A percentile compares a stretch with the other conserved stretches of the same genome.
These are phyloP conservation scores for Xylaria polymorpha DNA, from an alignment of 2,329 filamentous ascomycete species.

Conservation along the genomic window DNA sequence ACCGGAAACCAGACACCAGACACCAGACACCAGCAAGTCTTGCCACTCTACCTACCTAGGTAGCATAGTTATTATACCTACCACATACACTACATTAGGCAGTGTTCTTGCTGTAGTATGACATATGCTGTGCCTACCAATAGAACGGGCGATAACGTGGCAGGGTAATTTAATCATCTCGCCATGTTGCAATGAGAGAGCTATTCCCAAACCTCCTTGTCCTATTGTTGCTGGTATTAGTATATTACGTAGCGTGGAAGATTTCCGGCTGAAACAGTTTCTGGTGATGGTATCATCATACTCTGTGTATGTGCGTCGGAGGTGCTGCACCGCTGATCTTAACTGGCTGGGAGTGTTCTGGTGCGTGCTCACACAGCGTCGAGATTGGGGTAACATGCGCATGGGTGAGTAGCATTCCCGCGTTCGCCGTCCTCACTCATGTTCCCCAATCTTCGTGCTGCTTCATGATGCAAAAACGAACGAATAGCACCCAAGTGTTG, in stretches of 20 bases:
- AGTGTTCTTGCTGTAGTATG: background rate
- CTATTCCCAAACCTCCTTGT: constrained; percentile 8
- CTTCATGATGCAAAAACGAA: constrained; percentile 26
- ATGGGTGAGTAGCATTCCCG: constrained; percentile 32
- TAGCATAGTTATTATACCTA: background rate
- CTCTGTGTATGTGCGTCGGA: constrained; percentile 19
- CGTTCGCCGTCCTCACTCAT: constrained; percentile 26
- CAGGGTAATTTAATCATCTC: constrained; percentile 2
- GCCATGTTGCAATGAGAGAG: constrained; percentile 16
- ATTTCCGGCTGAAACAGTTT: constrained; percentile 37
- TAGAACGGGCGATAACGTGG: constrained; percentile 1
- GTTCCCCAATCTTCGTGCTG: constrained; percentile 27
- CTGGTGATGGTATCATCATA: constrained; percentile 28
- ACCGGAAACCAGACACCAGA: background rate
- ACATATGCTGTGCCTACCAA: constrained; percentile 7
- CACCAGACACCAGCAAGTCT: background rate
- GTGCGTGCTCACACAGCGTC: constrained; percentile 14
- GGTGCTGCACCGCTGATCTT: constrained; percentile 38
- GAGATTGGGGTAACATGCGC: constrained; percentile 30
- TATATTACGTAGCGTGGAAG: constrained; percentile 21
- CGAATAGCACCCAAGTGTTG: constrained; percentile 7
- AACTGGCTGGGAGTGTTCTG: constrained; percentile 28
- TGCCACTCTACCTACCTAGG: constrained; percentile 2
- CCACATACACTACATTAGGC: background rate
- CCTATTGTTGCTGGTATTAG: background rate